These are phyloP conservation scores for Gentiana straminea DNA, from an alignment of 257 asterid species.

Conservation along the genomic window DNA sequence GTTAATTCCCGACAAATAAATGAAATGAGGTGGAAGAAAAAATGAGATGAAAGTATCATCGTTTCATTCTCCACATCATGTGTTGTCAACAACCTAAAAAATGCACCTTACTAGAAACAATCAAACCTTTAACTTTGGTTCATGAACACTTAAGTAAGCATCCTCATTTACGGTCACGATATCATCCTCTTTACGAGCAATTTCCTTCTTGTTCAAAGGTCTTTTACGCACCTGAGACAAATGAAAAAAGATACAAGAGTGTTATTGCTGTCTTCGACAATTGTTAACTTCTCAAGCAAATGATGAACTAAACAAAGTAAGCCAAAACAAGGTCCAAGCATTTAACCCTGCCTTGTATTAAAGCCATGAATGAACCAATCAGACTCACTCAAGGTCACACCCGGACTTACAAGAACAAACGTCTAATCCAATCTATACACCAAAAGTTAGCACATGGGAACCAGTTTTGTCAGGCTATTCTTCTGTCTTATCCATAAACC, in stretches of 20 bases:
- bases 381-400: too few species aligned
- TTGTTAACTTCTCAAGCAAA: not conserved
- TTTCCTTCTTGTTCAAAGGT: constrained; percentile 92
- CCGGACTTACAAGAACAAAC: too few species aligned
- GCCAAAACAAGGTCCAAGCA: not conserved
- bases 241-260: not conserved
- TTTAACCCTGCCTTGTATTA: too few species aligned
- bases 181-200: constrained; percentile 82
- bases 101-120: not conserved
- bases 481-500: too few species aligned
- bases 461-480: too few species aligned
- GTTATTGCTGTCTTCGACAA: too few species aligned
- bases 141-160: constrained; percentile 68
- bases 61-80: not conserved
- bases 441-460: too few species aligned
- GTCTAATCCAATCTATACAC: too few species aligned
- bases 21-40: not conserved
- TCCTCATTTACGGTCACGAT: constrained; percentile 69
- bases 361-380: too few species aligned
- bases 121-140: constrained; percentile 86
- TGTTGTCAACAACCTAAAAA: not conserved
- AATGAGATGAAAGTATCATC: not conserved
- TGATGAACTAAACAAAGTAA: not conserved
- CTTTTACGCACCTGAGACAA: constrained; percentile 82
- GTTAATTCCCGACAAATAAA: constrained; percentile 16